phyloP scores from a whole-genome alignment of 306 rosid species.

The Quercus variabilis region DNA sequence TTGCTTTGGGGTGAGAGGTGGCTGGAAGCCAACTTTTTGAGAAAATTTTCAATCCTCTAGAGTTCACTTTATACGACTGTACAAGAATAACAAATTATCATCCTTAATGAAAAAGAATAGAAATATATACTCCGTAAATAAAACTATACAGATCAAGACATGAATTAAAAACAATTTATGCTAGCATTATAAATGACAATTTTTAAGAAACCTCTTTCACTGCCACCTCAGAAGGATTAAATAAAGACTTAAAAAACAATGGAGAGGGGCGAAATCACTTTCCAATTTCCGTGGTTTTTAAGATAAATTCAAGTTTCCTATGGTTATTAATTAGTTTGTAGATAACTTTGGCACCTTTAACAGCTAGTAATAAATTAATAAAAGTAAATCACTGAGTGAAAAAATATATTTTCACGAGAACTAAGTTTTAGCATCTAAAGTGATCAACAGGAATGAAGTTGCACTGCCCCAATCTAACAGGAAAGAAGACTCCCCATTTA shows the following conservation, averaged over 20 bases:
- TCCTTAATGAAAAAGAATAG: constrained; percentile 1
- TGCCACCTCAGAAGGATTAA: background rate
- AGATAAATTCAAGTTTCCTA: background rate
- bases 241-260: background rate
- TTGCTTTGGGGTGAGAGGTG: constrained; percentile 59
- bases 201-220: background rate
- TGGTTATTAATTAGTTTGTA: background rate
- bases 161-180: background rate
- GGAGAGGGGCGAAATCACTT: background rate
- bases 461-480: background rate
- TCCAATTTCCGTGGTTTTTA: background rate
- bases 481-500: background rate
- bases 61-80: constrained; percentile 71
- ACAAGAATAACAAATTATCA: constrained; percentile 16
- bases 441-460: background rate
- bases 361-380: background rate
- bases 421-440: background rate
- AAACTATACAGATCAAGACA: background rate
- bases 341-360: background rate
- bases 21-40: constrained; percentile 83
- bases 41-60: constrained; percentile 72
- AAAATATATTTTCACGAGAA: background rate
- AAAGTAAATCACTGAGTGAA: background rate
- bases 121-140: constrained; percentile 3
- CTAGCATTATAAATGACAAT: background rate